phyloP scores from a whole-genome alignment of 257 asterid species.

The Fraxinus anomala region DNA sequence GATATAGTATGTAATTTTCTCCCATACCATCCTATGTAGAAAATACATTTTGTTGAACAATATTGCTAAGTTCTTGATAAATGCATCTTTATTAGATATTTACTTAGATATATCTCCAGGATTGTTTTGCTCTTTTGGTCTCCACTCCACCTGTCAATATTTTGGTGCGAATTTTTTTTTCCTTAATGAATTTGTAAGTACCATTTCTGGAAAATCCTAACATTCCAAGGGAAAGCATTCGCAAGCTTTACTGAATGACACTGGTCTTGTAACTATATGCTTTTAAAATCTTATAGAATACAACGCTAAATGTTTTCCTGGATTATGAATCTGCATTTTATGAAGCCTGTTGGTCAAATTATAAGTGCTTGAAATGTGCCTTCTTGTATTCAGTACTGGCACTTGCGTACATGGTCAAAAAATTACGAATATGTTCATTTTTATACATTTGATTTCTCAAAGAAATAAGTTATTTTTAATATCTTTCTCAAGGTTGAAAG shows the following conservation, averaged over 20 bases:
- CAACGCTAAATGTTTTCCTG: background rate
- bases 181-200: background rate
- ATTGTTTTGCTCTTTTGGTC: background rate
- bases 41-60: background rate
- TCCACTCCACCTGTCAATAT: background rate
- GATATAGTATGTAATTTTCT: background rate
- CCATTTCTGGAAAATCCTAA: background rate
- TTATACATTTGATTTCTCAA: slow-evolving; percentile 21
- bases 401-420: background rate
- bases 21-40: background rate
- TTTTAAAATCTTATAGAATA: background rate
- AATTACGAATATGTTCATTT: slow-evolving; percentile 9
- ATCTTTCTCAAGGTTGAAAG: slow-evolving; percentile 66
- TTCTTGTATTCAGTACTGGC: slow-evolving; percentile 11
- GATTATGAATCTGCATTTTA: background rate
- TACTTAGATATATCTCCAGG: background rate
- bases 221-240: background rate
- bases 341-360: slow-evolving; percentile 19
- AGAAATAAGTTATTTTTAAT: slow-evolving; percentile 15
- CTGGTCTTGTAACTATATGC: slow-evolving; percentile 5
- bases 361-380: slow-evolving; percentile 8
- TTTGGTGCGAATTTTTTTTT: background rate
- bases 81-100: background rate
- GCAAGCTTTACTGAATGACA: slow-evolving; percentile 2
- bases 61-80: background rate